Base-by-base conservation (phyloP, 2,329 filamentous ascomycete species). In the Rhexocercosporidium sp. region DNA sequence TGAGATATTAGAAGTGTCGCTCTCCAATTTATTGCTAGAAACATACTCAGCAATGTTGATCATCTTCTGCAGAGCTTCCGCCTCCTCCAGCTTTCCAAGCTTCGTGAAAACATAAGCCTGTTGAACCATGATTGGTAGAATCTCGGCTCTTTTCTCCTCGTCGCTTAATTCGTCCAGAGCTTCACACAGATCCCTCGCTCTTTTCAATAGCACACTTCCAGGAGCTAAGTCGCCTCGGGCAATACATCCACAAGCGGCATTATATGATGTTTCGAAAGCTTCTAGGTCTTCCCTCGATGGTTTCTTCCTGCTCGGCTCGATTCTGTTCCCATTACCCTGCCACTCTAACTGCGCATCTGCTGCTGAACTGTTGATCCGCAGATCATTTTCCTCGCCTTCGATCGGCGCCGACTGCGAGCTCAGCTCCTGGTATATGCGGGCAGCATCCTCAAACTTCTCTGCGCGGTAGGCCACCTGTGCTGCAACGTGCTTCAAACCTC, bases 241-340 rank as follows among this genome's bases (percentile, higher is more conserved):
- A 73, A 96, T 89, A 77, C 87, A 88, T 22, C 85, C 85, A 77
- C 92, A 95, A 9, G 92, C 92, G 27, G 88, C 86, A 78, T 96
- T 96, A 80, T 92, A 96, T 12, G 91, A 90, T 29, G 91, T 90
- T 81, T 96, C 93, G 73, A 96, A 96, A 1, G 90, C 87, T 69
- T 94, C 91, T 29, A 91, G 79, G 73, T 92, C 88, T 68, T 89
- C 87, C 66, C 84, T 81, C 7, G 80, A 80, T 9, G 85, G 82
- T 75, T 86, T 87, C 77, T 86, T 86, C 71, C 73, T 73, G 56
- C 69, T 75, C 31, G 64, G 44, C 34, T 75, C 75, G 41, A 77
- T 67, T 51, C 71, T 71, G 44, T 75, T 70, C 1, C 74, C 75
- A 51, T 73, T 81, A 3, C 88, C 88, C 59, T 86, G 81, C 91